Evolutionary conservation across 495 filamentous ascomycete species (phyloP).

Genomic region (Podospora didyma): DNA sequence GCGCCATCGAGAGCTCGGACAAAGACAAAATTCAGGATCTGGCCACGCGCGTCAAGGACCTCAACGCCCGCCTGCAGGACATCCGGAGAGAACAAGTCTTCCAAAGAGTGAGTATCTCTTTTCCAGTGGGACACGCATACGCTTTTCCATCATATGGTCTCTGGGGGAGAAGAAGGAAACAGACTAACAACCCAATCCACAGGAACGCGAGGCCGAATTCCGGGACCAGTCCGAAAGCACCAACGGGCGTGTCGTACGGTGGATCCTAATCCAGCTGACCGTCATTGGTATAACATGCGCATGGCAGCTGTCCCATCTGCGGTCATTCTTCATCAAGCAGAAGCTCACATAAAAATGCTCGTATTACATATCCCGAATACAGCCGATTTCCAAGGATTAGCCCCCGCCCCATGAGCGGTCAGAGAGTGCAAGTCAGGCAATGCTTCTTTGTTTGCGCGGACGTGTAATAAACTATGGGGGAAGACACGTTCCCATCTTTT

Average conservation of each 20-base stretch:
- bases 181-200: background rate
- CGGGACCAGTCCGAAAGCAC: constrained; percentile 93
- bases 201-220: constrained; percentile 98
- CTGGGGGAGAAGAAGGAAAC: background rate
- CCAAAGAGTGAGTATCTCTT: constrained; percentile 67
- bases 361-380: too few relatives aligned
- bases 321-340: constrained; percentile 99
- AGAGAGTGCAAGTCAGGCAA: too few relatives aligned
- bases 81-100: constrained; percentile 93
- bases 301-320: constrained; percentile 93
- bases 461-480: too few relatives aligned
- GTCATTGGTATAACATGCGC: constrained; percentile 90
- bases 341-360: constrained; percentile 75
- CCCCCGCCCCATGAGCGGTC: too few relatives aligned
- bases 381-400: too few relatives aligned
- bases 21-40: constrained; percentile 93
- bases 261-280: constrained; percentile 85
- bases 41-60: constrained; percentile 80
- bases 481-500: too few relatives aligned
- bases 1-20: constrained; percentile 88
- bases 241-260: constrained; percentile 88
- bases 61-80: constrained; percentile 84
- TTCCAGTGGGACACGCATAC: background rate
- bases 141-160: background rate
- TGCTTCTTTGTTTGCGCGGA: too few relatives aligned